Base-by-base conservation (phyloP, 169 alveolate species). In the Cryptosporidium xiaoi region DNA sequence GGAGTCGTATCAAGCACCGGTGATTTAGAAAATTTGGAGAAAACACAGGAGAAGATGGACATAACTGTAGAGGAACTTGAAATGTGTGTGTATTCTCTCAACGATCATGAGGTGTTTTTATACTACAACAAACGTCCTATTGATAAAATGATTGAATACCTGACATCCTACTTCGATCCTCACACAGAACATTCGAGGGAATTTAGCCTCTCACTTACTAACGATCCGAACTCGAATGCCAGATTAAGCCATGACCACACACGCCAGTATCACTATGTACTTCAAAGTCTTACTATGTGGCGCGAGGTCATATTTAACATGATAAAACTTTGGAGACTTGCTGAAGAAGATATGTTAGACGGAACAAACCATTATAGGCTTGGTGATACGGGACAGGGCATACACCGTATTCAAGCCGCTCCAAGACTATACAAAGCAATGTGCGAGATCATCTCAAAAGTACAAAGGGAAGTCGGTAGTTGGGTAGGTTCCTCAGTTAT, bases 401-500 rank as follows among this genome's bases (percentile, higher is more conserved):
- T 96, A 46, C 93, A 95, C 84, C 67, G 96, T 71, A 83, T 56
- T 20, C 66, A 53, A 31, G 33, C 71, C 8, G 83, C 68, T 55
- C 96, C 91, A 33, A 66, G 90, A 31, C 96, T 94, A 15, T 65
- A 91, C 15, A 91, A 65, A 56, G 95, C 90, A 24, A 94, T 94
- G 97, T 69, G 93, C 50, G 90, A 91, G 71, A 96, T 96, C 16
- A 82, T 96, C 27, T 91, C 91, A 62, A 66, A 91, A 36, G 97
- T 95, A 60, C 98, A 95, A 82, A 71, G 84, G 29, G 77, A 92
- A 64, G 77, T 93, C 24, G 95, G 96, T 8, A 91, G 94, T 24
- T 96, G 98, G 98, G 95, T 95, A 24, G 98, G 98, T 4, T 96
- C 98, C 12, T 90, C 96, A 50, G 95, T 95, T 71, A 93, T 96